These are phyloP conservation scores for Vitis hybrid DNA, from an alignment of 177 flowering plant genomes.

Conservation along the genomic window DNA sequence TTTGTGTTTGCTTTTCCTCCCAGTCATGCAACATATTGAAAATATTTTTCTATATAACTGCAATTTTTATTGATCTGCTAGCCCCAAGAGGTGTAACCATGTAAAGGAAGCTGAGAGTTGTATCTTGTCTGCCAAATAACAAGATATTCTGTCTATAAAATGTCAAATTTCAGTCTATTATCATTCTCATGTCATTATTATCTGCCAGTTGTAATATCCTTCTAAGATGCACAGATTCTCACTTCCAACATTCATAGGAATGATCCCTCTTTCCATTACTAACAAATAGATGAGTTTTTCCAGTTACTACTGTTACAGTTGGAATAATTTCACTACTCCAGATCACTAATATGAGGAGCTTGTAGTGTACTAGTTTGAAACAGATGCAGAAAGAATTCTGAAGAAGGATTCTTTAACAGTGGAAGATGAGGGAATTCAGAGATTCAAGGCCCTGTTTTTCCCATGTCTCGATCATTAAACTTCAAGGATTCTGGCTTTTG, in stretches of 20 bases:
- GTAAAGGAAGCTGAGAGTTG: no score
- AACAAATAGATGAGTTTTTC: not conserved
- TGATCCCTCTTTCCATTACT: not conserved
- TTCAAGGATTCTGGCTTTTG: constrained; percentile 8
- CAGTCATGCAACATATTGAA: no score
- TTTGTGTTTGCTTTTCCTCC: not conserved
- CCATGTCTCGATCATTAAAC: constrained; percentile 6
- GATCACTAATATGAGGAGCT: not conserved
- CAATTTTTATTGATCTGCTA: no score
- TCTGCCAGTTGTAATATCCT: not conserved
- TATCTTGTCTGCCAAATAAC: no score
- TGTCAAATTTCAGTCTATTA: no score
- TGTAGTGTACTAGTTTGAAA: not conserved
- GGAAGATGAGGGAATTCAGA: not conserved
- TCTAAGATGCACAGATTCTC: not conserved
- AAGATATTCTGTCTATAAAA: no score
- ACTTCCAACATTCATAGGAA: not conserved
- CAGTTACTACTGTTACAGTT: no score
- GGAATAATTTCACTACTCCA: not conserved
- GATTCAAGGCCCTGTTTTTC: constrained; percentile 13
- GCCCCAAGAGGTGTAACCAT: no score
- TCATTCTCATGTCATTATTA: no score
- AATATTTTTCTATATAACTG: no score
- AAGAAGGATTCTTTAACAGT: not conserved
- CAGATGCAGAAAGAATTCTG: not conserved